A percentile compares a stretch with the other conserved stretches of the same genome.
Evolutionary conservation across 805 yeast genomes (phyloP).

Genomic region (Isabelozyma rhagii): DNA sequence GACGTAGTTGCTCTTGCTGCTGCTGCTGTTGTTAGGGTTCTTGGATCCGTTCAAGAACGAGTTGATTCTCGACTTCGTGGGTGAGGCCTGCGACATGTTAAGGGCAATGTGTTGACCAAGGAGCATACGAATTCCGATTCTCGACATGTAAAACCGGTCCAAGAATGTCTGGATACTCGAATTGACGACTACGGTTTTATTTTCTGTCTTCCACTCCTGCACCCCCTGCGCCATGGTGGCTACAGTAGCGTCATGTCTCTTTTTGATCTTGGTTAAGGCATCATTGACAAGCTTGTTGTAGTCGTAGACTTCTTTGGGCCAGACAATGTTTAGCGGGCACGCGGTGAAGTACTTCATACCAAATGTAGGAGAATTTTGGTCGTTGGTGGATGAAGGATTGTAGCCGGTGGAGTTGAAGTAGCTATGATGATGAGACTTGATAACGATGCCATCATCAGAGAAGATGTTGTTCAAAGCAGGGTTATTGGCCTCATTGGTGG

Average conservation of each 20-base stretch:
- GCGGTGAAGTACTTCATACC: conserved; percentile 49
- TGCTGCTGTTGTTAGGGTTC: conserved; percentile 5
- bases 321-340: conserved; percentile 52
- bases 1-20: conserved; percentile 53
- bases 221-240: conserved; percentile 92
- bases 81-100: conserved; percentile 57
- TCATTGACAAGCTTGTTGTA: conserved; percentile 69
- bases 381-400: conserved; percentile 6
- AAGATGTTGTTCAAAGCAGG: conserved; percentile 40
- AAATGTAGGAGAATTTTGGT: conserved; percentile 32
- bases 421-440: conserved; percentile 18
- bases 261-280: conserved; percentile 66
- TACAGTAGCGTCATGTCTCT: conserved; percentile 88
- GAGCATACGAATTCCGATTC: conserved; percentile 90
- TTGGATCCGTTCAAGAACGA: conserved; percentile 32
- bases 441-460: conserved; percentile 52
- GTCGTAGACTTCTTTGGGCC: conserved; percentile 72
- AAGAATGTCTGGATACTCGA: conserved; percentile 75
- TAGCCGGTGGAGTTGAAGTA: conserved; percentile 3
- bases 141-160: conserved; percentile 84
- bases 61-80: conserved; percentile 34
- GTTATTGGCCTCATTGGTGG: conserved; percentile 23
- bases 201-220: conserved; percentile 74
- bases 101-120: conserved; percentile 93
- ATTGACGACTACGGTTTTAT: conserved; percentile 52